Evolutionary conservation across 257 asterid genomes (phyloP).

Genomic region (Nicotiana noctiflora): DNA sequence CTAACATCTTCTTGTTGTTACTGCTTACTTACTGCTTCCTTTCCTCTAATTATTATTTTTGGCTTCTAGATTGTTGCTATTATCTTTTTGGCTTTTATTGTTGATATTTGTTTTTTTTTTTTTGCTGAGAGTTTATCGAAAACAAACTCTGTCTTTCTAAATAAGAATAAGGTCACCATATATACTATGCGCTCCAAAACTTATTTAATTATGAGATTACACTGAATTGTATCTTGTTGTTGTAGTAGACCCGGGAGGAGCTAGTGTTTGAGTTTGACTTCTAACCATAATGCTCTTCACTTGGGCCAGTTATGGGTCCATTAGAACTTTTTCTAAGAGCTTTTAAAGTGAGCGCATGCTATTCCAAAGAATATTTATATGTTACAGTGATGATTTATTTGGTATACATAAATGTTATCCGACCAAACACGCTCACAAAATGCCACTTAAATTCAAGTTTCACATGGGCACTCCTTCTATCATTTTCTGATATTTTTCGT

Average conservation of each 20-base stretch:
- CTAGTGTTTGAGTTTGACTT: background rate
- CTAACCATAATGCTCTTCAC: background rate
- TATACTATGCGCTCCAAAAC: too few relatives aligned
- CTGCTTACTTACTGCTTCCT: too few relatives aligned
- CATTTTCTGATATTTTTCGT: background rate
- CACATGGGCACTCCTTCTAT: background rate
- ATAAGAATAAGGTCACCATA: too few relatives aligned
- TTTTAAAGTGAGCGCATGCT: background rate
- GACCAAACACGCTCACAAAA: background rate
- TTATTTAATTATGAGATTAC: too few relatives aligned
- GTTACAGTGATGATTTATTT: background rate
- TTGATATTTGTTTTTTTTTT: too few relatives aligned
- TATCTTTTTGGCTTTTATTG: too few relatives aligned
- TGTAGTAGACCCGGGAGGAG: background rate
- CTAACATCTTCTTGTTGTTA: too few relatives aligned
- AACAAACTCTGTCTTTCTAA: too few relatives aligned
- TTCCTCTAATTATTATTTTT: too few relatives aligned
- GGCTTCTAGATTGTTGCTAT: too few relatives aligned
- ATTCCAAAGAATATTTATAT: background rate
- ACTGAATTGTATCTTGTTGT: too few relatives aligned
- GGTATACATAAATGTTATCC: background rate
- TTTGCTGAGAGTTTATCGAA: too few relatives aligned
- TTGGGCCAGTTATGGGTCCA: background rate
- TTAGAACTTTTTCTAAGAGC: background rate
- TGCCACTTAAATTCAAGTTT: background rate